Evolutionary conservation across 148 eudicot genomes (phyloP).

Genomic region (Fagopyrum homotropicum): DNA sequence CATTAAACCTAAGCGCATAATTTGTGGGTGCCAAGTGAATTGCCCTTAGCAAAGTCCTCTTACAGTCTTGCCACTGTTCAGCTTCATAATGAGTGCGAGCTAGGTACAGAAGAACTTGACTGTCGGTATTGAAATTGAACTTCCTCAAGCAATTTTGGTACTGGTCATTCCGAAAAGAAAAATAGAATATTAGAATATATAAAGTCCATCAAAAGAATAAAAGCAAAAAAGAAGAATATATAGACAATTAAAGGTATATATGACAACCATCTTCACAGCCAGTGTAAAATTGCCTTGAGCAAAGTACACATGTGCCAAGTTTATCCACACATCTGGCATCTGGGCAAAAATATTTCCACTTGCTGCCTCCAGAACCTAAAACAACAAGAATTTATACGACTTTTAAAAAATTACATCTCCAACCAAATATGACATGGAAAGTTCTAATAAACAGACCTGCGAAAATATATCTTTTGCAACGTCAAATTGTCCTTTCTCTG

Average conservation of each 20-base stretch:
- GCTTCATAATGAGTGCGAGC: conserved; percentile 97
- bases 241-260: neutral
- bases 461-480: conserved; percentile 80
- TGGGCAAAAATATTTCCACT: conserved; percentile 75
- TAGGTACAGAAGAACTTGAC: conserved; percentile 77
- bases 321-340: conserved; percentile 99
- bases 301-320: conserved; percentile 94
- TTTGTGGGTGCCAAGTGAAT: conserved; percentile 96
- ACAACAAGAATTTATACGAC: conserved; percentile 7
- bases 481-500: conserved; percentile 96
- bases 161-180: conserved; percentile 33
- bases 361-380: conserved; percentile 93
- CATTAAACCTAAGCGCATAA: conserved; percentile 80
- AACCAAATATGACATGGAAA: neutral
- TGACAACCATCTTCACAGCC: conserved; percentile 81
- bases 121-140: conserved; percentile 71
- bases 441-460: conserved; percentile 37
- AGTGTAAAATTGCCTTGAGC: conserved; percentile 79
- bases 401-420: neutral
- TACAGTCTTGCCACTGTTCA: conserved; percentile 98
- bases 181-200: neutral
- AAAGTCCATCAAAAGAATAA: neutral
- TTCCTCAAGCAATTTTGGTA: conserved; percentile 91
- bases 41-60: conserved; percentile 74
- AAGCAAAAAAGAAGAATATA: neutral